Conservation (phyloP, 352 stramenopile species). For the Pythium chondricola region DNA sequence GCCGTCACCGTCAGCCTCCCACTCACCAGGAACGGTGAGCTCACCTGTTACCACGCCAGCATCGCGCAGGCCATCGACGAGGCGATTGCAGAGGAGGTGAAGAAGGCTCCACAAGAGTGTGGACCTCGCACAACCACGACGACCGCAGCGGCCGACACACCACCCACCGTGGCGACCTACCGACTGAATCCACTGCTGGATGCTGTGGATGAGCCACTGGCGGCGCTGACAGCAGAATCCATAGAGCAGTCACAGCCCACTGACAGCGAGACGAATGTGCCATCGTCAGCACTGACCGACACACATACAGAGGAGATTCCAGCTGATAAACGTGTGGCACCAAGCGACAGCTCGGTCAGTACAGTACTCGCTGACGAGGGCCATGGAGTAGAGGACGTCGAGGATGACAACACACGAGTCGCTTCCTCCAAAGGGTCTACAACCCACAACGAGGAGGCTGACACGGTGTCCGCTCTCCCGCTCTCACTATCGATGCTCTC, state of each 20-base stretch:
- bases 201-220: background rate
- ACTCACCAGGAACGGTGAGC: constrained; percentile 44
- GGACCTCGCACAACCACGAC: constrained; percentile 3
- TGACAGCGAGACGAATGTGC: too few species aligned
- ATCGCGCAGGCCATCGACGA: constrained; percentile 60
- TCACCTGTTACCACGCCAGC: constrained; percentile 58
- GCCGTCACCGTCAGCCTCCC: constrained; percentile 60
- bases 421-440: too few species aligned
- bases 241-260: too few species aligned
- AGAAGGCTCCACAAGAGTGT: constrained; percentile 7
- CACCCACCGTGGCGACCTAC: background rate
- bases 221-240: too few species aligned
- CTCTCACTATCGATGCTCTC: constrained; percentile 62
- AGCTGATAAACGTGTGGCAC: background rate
- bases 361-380: constrained; percentile 19
- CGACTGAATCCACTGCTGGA: constrained; percentile 15
- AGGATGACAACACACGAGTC: constrained; percentile 2
- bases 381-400: constrained; percentile 1
- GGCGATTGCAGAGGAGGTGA: constrained; percentile 34
- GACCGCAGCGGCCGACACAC: background rate
- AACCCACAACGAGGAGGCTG: constrained; percentile 26
- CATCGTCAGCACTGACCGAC: too few species aligned
- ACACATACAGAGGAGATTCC: background rate
- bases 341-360: constrained; percentile 15
- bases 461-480: constrained; percentile 33